Evolutionary conservation across 768 basidiomycete genomes (phyloP), one percentile per base, ranked within the genome.

Genomic region (Daedaleopsis sinensis): DNA sequence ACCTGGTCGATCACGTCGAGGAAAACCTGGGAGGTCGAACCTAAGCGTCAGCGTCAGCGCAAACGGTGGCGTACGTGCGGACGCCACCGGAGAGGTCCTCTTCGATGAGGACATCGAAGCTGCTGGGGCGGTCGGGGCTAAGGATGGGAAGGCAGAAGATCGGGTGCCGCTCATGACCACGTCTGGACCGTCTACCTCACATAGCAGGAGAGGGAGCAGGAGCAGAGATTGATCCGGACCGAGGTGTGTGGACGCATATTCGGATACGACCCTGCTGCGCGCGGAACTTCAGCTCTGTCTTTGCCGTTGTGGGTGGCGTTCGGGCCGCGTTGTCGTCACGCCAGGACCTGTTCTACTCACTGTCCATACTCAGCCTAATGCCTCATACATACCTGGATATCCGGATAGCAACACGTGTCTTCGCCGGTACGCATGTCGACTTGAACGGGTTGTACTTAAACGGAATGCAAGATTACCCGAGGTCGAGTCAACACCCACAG

Each of bases 51-150:
- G 60, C 61, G 39, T 54, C 23, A 57, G 58, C 44, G 68, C 58
- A 47, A 63, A 60, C 19, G 69, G 58, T 42, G 63, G 18, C 55
- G 49, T 23, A 24, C 32, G 67, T 38, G 49, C 64, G 57, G 64
- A 73, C 51, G 72, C 67, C 38, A 68, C 62, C 9, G 73, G 75
- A 48, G 82, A 88, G 67, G 77, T 87, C 37, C 69, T 89, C 15
- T 88, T 91, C 67, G 88, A 91, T 67, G 85, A 85, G 65, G 85
- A 81, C 57, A 84, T 82, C 56, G 77, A 75, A 18, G 64, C 59
- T 18, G 64, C 44, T 23, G n/a, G 52, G 27, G 52, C 50, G 19
- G 47, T n/a, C 42, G 52, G 58, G 52, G 37, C 54, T 16, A 11
- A 52, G 61, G 64, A 68, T 44, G 48, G 65, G 56, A 61, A 58